Evolutionary conservation across 202 grass and related monocot genomes (phyloP), one percentile per base, ranked within the genome.

Genomic region (Zoysia matrella): DNA sequence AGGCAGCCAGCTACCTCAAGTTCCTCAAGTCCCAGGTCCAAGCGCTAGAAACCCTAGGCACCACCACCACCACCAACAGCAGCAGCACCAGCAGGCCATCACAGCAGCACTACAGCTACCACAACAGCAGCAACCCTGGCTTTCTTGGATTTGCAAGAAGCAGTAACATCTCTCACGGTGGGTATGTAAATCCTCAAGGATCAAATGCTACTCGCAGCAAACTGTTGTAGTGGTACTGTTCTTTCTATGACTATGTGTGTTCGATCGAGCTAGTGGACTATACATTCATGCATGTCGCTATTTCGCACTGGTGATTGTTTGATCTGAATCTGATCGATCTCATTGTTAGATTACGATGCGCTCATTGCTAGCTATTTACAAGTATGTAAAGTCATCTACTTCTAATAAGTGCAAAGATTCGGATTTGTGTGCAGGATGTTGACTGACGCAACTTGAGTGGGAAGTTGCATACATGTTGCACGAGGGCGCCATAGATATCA

Each of bases 21-120:
- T 97, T 93, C 85, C 94, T 97, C 86, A 97, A 89, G 82, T 89
- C 94, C 1, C 94, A 97, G 91, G 84, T 97, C n/a, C 92, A 82
- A 16, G 79, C 72, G 61, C 86, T 97, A 83, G 89, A 97, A 97
- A 89, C 84, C 91, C 70, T 97, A 89, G 94, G 79, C 54, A 81
- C 61, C 16, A 60, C 2, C 62, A 67, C 6, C 45, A 9, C 0
- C 44, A 67, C 22, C 55, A 40, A 4, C 10, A 58, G 5, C 56
- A 44, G 50, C 67, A 41, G 47, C 10, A 36, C 42, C 11, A 40
- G 77, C 81, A 83, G 50, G 47, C 54, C 85, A 47, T 80, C 65
- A 4, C 88, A 61, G 53, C 67, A 46, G 22, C 22, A 22, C 2
- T 52, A 65, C 75, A 79, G 75, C 89, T 65, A 75, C 73, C 85